Conservation (phyloP, 257 asterid species). For the Salvia splendens region DNA sequence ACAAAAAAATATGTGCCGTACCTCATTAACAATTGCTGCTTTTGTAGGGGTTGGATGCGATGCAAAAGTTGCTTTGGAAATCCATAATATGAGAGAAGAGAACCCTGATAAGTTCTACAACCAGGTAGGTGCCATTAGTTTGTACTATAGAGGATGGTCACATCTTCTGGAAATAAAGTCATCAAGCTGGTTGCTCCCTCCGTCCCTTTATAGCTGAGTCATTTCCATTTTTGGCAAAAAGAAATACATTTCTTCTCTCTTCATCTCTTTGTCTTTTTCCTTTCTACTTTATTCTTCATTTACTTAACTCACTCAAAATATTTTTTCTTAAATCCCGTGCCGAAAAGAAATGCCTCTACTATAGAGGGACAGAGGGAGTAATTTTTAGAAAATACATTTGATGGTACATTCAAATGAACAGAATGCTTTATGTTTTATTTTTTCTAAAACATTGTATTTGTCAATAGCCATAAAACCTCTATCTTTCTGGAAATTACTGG, state of each 20-base stretch:
- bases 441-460: neutral
- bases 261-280: no score
- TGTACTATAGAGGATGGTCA: slow-evolving; percentile 1
- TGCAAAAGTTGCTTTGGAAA: slow-evolving; percentile 98
- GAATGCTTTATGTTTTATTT: slow-evolving; percentile 1
- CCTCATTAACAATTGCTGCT: slow-evolving; percentile 24
- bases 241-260: no score
- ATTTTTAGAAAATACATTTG: neutral
- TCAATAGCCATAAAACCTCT: slow-evolving; percentile 5
- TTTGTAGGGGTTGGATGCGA: slow-evolving; percentile 96
- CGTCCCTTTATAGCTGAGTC: no score
- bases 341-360: no score
- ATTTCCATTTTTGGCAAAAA: no score
- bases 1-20: neutral
- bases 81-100: slow-evolving; percentile 96
- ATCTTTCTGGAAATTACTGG: slow-evolving; percentile 5
- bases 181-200: neutral
- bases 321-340: no score
- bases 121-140: slow-evolving; percentile 57
- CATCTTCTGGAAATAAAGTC: slow-evolving; percentile 20
- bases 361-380: no score
- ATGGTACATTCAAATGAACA: neutral
- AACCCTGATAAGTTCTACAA: slow-evolving; percentile 98
- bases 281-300: no score
- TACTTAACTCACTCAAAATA: no score